Evolutionary conservation across 1,139 yeast genomes (phyloP), one percentile per base, ranked within the genome.

Genomic region (Geotrichum cucujoidarum): DNA sequence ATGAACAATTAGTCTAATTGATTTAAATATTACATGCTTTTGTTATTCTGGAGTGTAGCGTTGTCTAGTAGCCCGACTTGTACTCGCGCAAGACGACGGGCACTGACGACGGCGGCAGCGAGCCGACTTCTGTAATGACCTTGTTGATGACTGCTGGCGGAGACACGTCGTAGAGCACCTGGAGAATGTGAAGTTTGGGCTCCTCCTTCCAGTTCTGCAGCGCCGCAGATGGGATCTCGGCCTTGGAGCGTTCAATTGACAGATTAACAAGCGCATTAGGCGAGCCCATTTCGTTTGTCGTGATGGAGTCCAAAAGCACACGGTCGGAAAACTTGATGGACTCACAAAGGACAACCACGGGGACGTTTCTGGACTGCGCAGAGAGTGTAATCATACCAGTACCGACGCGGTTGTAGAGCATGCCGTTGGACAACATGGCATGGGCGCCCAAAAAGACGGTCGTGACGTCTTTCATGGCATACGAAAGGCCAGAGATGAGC

Each of bases 41-140:
- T 24, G 8, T 30, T 25, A 25, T 7, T 25, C 10, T 25, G 29
- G 10, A 7, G 10, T 7, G 11, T 7, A 25, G 29, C 10, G 10
- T n/a, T 13, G 13, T 13, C 35, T 35, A 47, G 63, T 69, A 67
- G 52, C 73, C 70, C 58, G 74, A 75, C 67, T 87, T 87, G 67
- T 92, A 92, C 66, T 92, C 98, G 68, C 97, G 79, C 60, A 92
- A 74, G 53, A 92, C 88, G 39, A 92, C 97, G 27, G 98, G 98
- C 52, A 92, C 97, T 1, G 97, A 88, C 7, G 95, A 86, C 39
- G 98, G 95, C 5, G 98, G 98, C 57, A 94, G 74, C 4, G 95
- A 88, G 21, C 99, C 99, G 55, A 90, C 79, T 64, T 92, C 99
- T 1, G 98, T 92, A 45, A 94, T 87, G 51, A 94, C 90, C 71